Evolutionary conservation across 2,329 filamentous ascomycete species (phyloP).

Genomic region (Penicillium sp.): DNA sequence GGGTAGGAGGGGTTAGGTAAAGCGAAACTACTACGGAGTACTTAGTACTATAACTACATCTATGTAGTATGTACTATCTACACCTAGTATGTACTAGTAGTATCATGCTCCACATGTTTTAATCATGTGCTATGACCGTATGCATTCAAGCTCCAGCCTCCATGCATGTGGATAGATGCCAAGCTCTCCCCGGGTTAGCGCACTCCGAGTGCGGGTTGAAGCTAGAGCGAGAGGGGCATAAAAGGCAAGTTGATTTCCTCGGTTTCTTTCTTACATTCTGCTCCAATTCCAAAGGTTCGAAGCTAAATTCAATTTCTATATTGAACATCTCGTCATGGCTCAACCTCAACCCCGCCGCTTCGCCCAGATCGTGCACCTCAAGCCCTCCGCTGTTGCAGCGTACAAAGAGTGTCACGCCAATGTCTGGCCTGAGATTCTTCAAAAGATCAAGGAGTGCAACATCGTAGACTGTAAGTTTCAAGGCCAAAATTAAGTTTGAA

Average conservation of each 20-base stretch:
- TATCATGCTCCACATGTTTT: background rate
- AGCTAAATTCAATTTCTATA: background rate
- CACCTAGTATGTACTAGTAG: background rate
- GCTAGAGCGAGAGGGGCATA: slow-evolving; percentile 18
- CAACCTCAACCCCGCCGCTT: slow-evolving; percentile 47
- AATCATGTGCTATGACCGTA: background rate
- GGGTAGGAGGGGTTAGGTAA: background rate
- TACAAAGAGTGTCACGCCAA: slow-evolving; percentile 73
- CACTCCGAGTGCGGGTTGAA: slow-evolving; percentile 25
- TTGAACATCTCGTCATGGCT: slow-evolving; percentile 11
- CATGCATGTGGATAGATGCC: background rate
- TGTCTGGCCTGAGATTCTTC: slow-evolving; percentile 75
- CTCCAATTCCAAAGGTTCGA: background rate
- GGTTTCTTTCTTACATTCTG: background rate
- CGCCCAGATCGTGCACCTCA: slow-evolving; percentile 71
- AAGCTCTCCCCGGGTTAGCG: slow-evolving; percentile 26
- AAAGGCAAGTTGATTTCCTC: background rate
- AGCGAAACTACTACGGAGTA: background rate
- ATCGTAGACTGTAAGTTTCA: slow-evolving; percentile 65
- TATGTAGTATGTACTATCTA: background rate
- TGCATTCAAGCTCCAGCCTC: background rate
- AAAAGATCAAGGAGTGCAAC: slow-evolving; percentile 73
- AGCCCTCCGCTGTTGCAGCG: slow-evolving; percentile 62
- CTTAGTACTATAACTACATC: background rate
- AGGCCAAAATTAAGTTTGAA: background rate